phyloP scores from a whole-genome alignment of 176 grass and related monocot genomes.

The Juncus inflexus region DNA sequence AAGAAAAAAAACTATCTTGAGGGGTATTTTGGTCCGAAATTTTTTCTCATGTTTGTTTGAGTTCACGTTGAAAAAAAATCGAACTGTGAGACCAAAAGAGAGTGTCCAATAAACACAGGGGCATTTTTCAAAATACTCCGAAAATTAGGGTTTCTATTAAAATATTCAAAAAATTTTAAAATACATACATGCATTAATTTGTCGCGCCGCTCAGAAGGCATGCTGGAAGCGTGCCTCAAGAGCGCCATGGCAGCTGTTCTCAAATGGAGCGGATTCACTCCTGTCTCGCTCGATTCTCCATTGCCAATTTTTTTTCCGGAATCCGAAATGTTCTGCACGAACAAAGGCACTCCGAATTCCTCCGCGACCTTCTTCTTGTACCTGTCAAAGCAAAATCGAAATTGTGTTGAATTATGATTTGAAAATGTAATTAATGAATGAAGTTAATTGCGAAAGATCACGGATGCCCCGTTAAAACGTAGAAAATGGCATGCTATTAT shows the following conservation, averaged over 20 bases:
- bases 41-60: not conserved
- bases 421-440: too few relatives aligned
- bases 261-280: conserved; percentile 81
- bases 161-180: conserved; percentile 9
- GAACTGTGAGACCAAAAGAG: not conserved
- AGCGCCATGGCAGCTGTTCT: conserved; percentile 96
- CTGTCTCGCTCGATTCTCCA: conserved; percentile 34
- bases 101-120: conserved; percentile 15
- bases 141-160: conserved; percentile 19
- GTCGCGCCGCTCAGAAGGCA: conserved; percentile 71
- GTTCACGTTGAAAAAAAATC: not conserved
- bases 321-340: conserved; percentile 90
- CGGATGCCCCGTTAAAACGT: too few relatives aligned
- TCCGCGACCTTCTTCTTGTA: conserved; percentile 75
- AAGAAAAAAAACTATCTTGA: too few relatives aligned
- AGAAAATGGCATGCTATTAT: too few relatives aligned
- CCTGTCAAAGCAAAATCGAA: not conserved
- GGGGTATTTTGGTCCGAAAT: too few relatives aligned
- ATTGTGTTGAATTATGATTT: too few relatives aligned
- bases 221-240: conserved; percentile 76
- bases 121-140: not conserved
- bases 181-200: conserved; percentile 66
- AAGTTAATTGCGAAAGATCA: too few relatives aligned
- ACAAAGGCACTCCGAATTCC: conserved; percentile 84
- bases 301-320: conserved; percentile 55